phyloP scores from a whole-genome alignment of 2,329 filamentous ascomycete genomes.

The Parafenestella ontariensis region DNA sequence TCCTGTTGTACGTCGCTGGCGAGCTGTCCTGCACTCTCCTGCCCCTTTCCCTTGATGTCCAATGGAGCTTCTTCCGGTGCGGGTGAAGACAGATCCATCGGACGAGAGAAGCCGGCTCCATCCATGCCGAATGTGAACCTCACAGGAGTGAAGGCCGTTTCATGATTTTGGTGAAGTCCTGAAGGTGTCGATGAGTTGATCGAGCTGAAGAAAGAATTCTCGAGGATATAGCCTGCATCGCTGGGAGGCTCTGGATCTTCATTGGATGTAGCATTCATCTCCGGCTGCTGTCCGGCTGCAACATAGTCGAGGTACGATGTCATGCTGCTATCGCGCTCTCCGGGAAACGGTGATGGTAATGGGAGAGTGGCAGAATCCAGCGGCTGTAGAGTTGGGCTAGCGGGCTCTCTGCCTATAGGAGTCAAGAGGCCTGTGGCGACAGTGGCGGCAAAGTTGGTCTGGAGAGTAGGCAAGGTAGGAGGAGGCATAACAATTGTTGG shows the following conservation, averaged over 20 bases:
- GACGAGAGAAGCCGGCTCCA: slow-evolving; percentile 33
- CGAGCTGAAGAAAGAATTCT: slow-evolving; percentile 46
- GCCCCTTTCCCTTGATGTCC: slow-evolving; percentile 5
- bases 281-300: slow-evolving; percentile 4
- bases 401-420: slow-evolving; percentile 43
- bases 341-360: slow-evolving; percentile 49
- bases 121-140: slow-evolving; percentile 48
- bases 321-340: slow-evolving; percentile 26
- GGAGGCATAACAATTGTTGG: slow-evolving; percentile 41
- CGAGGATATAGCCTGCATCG: slow-evolving; percentile 35
- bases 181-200: slow-evolving; percentile 33
- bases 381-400: slow-evolving; percentile 43
- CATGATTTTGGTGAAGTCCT: slow-evolving; percentile 36
- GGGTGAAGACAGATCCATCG: slow-evolving; percentile 26
- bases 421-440: slow-evolving; percentile 29
- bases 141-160: slow-evolving; percentile 46
- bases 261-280: slow-evolving; percentile 1
- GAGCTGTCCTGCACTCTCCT: background rate
- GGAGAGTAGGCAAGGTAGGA: slow-evolving; percentile 33
- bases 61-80: slow-evolving; percentile 12
- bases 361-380: slow-evolving; percentile 46
- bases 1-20: background rate
- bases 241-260: slow-evolving; percentile 16
- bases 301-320: slow-evolving; percentile 40
- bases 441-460: slow-evolving; percentile 25